phyloP scores from a whole-genome alignment of 2,329 filamentous ascomycete species.

The Arthroderma sp. region DNA sequence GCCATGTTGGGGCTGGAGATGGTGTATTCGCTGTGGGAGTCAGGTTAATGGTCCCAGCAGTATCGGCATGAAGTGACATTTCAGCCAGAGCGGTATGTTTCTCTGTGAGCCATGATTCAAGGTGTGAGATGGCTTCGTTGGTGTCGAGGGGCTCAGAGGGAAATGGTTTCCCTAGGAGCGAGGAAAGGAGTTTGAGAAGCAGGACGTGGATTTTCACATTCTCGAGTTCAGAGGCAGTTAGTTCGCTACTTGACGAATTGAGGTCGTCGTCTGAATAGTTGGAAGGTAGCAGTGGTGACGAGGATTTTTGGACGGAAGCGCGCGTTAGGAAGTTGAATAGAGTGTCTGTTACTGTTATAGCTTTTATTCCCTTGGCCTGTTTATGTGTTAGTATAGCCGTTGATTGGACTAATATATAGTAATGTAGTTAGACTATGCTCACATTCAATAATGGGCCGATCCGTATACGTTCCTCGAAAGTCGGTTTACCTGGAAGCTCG shows the following conservation, averaged over 20 bases:
- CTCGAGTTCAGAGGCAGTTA: conserved; percentile 25
- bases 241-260: conserved; percentile 17
- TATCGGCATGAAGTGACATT: neutral
- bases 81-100: conserved; percentile 3
- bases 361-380: conserved; percentile 25
- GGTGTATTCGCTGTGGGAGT: conserved; percentile 12
- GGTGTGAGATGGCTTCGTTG: conserved; percentile 3
- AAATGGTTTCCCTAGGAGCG: neutral
- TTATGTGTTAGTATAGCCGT: neutral
- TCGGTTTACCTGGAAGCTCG: conserved; percentile 21
- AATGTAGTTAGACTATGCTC: conserved; percentile 5
- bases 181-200: conserved; percentile 21
- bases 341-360: conserved; percentile 21
- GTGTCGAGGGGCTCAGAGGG: neutral
- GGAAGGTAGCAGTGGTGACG: neutral
- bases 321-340: conserved; percentile 23
- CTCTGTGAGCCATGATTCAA: conserved; percentile 8
- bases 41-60: conserved; percentile 6
- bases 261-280: conserved; percentile 3
- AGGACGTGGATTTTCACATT: conserved; percentile 20
- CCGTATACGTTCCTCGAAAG: conserved; percentile 27
- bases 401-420: too few species aligned
- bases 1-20: conserved; percentile 27
- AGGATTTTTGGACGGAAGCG: neutral
- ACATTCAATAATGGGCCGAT: conserved; percentile 27